phyloP scores from a whole-genome alignment of 441 rosid genomes.

The Codiaeum variegatum region DNA sequence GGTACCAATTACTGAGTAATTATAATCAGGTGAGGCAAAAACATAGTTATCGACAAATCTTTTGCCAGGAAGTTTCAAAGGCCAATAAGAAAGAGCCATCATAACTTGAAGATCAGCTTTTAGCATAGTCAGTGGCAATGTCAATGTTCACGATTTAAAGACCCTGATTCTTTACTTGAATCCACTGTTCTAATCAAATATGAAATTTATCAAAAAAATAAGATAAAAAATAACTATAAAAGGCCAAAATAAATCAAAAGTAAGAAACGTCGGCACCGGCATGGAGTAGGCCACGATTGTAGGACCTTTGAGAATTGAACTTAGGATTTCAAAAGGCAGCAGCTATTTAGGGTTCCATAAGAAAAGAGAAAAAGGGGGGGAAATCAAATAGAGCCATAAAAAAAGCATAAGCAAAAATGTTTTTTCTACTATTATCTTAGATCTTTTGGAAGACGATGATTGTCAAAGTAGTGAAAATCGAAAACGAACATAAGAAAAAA shows the following conservation, averaged over 20 bases:
- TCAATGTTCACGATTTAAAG: conserved; percentile 56
- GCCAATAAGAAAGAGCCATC: conserved; percentile 52
- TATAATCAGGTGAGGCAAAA: conserved; percentile 79
- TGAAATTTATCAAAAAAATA: background rate
- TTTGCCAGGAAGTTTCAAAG: conserved; percentile 63
- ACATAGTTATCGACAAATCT: conserved; percentile 48
- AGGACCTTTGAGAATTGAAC: conserved; percentile 62
- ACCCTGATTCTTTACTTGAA: conserved; percentile 46
- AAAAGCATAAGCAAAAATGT: too few relatives aligned
- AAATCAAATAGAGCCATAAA: too few relatives aligned
- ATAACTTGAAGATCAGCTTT: conserved; percentile 64
- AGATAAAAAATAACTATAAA: background rate
- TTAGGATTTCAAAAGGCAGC: too few relatives aligned
- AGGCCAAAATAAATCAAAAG: background rate
- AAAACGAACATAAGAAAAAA: too few relatives aligned
- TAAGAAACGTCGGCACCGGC: conserved; percentile 34
- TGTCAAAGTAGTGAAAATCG: too few relatives aligned
- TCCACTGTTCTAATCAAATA: conserved; percentile 37
- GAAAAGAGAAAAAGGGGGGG: too few relatives aligned
- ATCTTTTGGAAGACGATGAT: too few relatives aligned
- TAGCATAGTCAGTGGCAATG: conserved; percentile 61
- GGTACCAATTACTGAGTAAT: conserved; percentile 64
- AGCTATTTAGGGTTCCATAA: too few relatives aligned
- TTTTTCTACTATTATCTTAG: too few relatives aligned
- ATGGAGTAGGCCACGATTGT: conserved; percentile 59